Conservation (phyloP, 164 flowering plant genomes). For the Umbilicus rupestris region DNA sequence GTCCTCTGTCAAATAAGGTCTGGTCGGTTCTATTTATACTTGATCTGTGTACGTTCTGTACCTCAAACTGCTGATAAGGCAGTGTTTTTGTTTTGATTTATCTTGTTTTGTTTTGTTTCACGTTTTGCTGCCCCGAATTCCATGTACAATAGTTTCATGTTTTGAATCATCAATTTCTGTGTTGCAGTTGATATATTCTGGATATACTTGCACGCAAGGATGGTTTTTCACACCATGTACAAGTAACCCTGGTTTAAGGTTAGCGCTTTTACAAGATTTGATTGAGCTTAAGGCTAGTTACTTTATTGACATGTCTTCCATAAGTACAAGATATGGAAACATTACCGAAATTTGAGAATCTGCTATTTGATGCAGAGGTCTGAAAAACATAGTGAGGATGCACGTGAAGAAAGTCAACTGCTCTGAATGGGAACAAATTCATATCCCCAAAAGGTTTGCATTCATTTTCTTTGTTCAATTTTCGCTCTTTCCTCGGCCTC, state of each 20-base stretch:
- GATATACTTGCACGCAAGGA: slow-evolving; percentile 90
- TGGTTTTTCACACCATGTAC: slow-evolving; percentile 97
- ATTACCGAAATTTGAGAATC: neutral
- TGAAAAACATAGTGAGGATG: slow-evolving; percentile 64
- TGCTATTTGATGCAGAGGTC: slow-evolving; percentile 39
- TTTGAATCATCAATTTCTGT: neutral
- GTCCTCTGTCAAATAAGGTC: slow-evolving; percentile 93
- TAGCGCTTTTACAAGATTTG: slow-evolving; percentile 14
- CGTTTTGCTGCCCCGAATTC: neutral
- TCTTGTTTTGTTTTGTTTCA: neutral
- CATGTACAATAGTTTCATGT: neutral
- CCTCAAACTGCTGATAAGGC: neutral
- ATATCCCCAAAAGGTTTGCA: slow-evolving; percentile 55
- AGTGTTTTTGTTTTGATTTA: neutral
- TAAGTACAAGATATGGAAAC: neutral
- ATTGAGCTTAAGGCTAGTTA: neutral
- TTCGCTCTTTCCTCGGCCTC: neutral
- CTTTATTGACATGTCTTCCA: neutral
- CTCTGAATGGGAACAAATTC: slow-evolving; percentile 77
- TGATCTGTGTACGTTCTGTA: neutral
- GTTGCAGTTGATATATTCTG: slow-evolving; percentile 77
- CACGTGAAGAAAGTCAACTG: slow-evolving; percentile 60
- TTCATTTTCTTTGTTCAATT: neutral
- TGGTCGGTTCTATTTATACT: slow-evolving; percentile 1
- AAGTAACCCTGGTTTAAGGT: slow-evolving; percentile 86